These are phyloP conservation scores for Lentinula aciculospora DNA, from an alignment of 768 basidiomycete species.

Conservation along the genomic window DNA sequence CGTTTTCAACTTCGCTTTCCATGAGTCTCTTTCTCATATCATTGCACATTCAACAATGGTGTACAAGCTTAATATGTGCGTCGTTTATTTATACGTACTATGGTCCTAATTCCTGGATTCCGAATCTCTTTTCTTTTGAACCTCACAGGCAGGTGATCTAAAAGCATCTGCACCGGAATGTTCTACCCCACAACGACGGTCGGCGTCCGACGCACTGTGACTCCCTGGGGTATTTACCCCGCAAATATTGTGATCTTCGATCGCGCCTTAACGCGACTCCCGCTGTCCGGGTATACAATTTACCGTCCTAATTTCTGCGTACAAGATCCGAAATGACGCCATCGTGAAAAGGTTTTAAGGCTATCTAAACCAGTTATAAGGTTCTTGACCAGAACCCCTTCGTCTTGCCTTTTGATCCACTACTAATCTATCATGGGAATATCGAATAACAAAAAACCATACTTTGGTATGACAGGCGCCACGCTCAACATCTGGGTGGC, in stretches of 20 bases:
- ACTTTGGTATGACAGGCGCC: slow-evolving; percentile 39
- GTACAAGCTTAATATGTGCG: background rate
- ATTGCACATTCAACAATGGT: background rate
- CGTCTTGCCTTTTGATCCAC: too few relatives aligned
- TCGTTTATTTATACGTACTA: slow-evolving; percentile 6
- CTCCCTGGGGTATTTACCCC: too few relatives aligned
- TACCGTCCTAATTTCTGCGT: background rate
- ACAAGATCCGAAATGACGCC: background rate
- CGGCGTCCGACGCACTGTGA: too few relatives aligned
- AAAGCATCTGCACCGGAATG: background rate
- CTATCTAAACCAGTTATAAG: too few relatives aligned
- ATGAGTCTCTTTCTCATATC: background rate
- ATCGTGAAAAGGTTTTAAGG: too few relatives aligned
- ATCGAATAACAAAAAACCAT: slow-evolving; percentile 19
- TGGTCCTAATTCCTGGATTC: background rate
- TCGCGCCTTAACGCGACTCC: too few relatives aligned
- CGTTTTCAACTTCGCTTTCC: background rate
- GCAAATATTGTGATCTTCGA: too few relatives aligned
- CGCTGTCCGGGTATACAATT: too few relatives aligned
- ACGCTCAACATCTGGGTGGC: slow-evolving; percentile 38
- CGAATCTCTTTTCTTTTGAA: too few relatives aligned
- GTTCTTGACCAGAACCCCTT: too few relatives aligned
- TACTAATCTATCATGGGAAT: background rate
- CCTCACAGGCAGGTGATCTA: background rate
- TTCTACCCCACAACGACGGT: background rate